phyloP scores from a whole-genome alignment of 2,329 filamentous ascomycete genomes.

The Fusarium illudens region DNA sequence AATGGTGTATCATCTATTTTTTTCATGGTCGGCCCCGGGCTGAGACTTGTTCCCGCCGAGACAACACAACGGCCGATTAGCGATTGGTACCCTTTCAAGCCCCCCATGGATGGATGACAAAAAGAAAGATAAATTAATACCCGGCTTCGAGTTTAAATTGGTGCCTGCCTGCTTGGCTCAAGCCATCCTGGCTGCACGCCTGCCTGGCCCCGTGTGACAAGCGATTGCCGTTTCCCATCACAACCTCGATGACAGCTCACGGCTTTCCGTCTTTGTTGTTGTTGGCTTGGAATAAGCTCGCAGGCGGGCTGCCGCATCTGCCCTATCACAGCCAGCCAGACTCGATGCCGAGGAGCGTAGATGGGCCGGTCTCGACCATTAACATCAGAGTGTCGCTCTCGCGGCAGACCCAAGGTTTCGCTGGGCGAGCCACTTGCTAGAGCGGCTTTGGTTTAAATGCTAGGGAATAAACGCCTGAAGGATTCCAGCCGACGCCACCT shows the following conservation, averaged over 20 bases:
- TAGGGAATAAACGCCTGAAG: background rate
- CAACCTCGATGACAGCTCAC: conserved; percentile 19
- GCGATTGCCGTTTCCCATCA: conserved; percentile 21
- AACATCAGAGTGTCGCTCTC: background rate
- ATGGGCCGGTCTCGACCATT: conserved; percentile 16
- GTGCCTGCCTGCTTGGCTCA: background rate
- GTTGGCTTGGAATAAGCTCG: conserved; percentile 1
- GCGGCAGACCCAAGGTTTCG: background rate
- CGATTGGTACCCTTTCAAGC: background rate
- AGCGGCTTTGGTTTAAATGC: background rate
- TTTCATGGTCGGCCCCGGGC: background rate
- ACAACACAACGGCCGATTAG: background rate
- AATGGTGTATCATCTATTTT: background rate
- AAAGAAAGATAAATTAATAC: background rate
- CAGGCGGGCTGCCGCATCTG: background rate
- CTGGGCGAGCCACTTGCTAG: background rate
- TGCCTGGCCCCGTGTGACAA: background rate
- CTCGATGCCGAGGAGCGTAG: conserved; percentile 3
- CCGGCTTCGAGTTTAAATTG: background rate
- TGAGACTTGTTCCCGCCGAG: conserved; percentile 20
- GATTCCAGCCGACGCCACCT: conserved; percentile 22
- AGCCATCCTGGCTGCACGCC: background rate
- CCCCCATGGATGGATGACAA: too few relatives aligned
- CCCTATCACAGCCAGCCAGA: background rate
- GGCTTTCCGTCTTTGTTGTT: background rate